A percentile compares a stretch with the other conserved stretches of the same genome.
Conservation (phyloP, 2,329 filamentous ascomycete genomes). For the Sarocladiaceae sp. region DNA sequence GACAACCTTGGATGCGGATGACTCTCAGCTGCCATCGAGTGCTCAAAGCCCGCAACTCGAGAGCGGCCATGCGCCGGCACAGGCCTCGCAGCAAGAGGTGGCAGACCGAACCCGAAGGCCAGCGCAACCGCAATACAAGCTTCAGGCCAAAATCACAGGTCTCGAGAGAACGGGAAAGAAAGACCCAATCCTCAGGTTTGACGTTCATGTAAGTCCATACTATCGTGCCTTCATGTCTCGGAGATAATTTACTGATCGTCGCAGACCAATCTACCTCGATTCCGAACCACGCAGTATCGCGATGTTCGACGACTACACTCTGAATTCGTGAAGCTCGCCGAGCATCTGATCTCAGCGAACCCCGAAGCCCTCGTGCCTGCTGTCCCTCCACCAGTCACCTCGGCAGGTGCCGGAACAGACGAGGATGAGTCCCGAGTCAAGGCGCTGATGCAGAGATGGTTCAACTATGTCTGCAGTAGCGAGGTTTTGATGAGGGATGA, state of each 20-base stretch:
- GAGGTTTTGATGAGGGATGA: constrained; percentile 93
- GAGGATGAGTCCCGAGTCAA: constrained; percentile 92
- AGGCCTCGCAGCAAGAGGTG: constrained; percentile 24
- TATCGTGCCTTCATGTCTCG: constrained; percentile 9
- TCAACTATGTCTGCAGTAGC: constrained; percentile 89
- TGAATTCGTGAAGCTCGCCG: constrained; percentile 93
- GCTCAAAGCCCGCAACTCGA: constrained; percentile 23
- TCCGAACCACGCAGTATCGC: constrained; percentile 95
- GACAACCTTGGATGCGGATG: constrained; percentile 17
- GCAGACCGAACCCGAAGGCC: constrained; percentile 47
- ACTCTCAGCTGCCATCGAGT: constrained; percentile 14
- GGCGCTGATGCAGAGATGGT: constrained; percentile 84
- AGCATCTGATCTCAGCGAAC: constrained; percentile 95
- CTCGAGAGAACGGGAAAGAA: constrained; percentile 92
- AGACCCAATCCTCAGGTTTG: constrained; percentile 90
- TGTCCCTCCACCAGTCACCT: constrained; percentile 90
- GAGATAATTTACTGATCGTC: not conserved
- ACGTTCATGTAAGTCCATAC: constrained; percentile 75
- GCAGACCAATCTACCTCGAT: constrained; percentile 97
- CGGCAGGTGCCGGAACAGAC: constrained; percentile 90
- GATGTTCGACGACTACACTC: constrained; percentile 94
- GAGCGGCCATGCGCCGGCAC: constrained; percentile 12
- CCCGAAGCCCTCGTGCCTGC: constrained; percentile 92
- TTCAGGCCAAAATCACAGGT: constrained; percentile 92
- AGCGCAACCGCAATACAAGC: constrained; percentile 68